Evolutionary conservation across 139 green algal genomes (phyloP).

Genomic region (Tetratostichococcus sp.): DNA sequence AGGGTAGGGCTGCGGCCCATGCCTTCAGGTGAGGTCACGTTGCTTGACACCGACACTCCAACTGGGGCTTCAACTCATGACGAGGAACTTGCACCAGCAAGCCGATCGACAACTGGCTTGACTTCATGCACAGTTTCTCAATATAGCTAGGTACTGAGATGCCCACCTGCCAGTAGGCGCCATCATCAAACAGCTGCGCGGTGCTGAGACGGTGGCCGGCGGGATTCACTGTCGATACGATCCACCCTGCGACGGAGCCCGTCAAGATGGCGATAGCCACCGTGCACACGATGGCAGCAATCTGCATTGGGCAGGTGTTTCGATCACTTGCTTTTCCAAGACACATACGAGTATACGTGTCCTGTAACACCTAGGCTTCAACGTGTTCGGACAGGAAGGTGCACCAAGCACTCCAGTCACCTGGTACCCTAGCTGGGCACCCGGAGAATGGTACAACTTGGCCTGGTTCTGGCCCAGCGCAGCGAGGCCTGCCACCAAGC

Average conservation of each 20-base stretch:
- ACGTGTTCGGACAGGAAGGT: slow-evolving; percentile 16
- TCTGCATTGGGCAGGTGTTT: slow-evolving; percentile 20
- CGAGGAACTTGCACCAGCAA: background rate
- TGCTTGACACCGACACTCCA: no score
- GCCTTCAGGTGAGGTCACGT: no score
- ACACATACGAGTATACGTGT: no score
- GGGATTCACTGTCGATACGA: slow-evolving; percentile 9
- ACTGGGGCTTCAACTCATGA: no score
- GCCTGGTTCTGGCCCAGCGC: background rate
- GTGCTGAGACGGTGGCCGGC: background rate
- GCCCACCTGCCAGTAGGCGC: slow-evolving; percentile 17
- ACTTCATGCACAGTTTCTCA: background rate
- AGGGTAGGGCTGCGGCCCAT: no score
- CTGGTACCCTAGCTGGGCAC: background rate
- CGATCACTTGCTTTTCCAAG: background rate
- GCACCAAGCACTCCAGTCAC: background rate
- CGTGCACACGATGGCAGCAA: slow-evolving; percentile 19
- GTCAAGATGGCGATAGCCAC: slow-evolving; percentile 25
- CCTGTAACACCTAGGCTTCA: background rate
- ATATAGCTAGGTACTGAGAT: no score
- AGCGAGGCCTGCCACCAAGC: slow-evolving; percentile 29
- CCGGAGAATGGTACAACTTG: background rate
- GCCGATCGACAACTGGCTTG: background rate
- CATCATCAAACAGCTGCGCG: slow-evolving; percentile 30
- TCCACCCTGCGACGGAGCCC: slow-evolving; percentile 15